phyloP scores from a whole-genome alignment of 192 early-diverging fungal species.

The Rhizophagus clarus region DNA sequence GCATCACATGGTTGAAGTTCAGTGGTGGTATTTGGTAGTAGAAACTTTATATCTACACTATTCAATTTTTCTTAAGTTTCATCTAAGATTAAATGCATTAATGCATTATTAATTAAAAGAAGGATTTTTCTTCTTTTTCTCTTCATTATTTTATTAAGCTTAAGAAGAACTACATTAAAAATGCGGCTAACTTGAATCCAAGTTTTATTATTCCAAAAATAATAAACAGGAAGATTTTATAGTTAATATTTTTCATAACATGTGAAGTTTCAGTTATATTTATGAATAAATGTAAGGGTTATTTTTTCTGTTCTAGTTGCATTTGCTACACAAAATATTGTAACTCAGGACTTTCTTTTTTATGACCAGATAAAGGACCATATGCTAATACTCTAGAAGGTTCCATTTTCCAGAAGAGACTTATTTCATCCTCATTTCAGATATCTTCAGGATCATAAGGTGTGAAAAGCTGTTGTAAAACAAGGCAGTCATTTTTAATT shows the following conservation, averaged over 20 bases:
- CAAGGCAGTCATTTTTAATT: not conserved
- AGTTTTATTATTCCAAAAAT: constrained; percentile 2
- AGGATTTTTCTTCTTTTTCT: not conserved
- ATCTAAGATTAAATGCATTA: constrained; percentile 4
- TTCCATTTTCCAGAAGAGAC: not conserved
- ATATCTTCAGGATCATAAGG: constrained; percentile 3
- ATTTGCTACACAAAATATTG: too few relatives aligned
- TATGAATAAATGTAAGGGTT: constrained; percentile 5
- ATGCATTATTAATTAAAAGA: constrained; percentile 10
- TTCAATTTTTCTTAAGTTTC: constrained; percentile 4
- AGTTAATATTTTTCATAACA: not conserved
- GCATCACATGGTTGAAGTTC: constrained; percentile 5
- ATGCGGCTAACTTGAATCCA: not conserved
- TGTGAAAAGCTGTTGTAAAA: not conserved
- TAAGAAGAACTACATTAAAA: constrained; percentile 6
- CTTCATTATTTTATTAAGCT: constrained; percentile 15
- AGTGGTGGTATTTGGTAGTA: not conserved
- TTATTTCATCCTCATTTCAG: constrained; percentile 3
- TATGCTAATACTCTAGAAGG: not conserved
- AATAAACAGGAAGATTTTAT: too few relatives aligned
- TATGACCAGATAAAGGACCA: not conserved
- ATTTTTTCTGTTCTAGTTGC: constrained; percentile 4
- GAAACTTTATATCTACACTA: constrained; percentile 11
- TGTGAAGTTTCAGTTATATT: not conserved
- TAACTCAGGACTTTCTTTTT: not conserved